Evolutionary conservation across 371 early-diverging fungal genomes (phyloP), one percentile per base, ranked within the genome.

Genomic region (Syncephalastrum sp.): DNA sequence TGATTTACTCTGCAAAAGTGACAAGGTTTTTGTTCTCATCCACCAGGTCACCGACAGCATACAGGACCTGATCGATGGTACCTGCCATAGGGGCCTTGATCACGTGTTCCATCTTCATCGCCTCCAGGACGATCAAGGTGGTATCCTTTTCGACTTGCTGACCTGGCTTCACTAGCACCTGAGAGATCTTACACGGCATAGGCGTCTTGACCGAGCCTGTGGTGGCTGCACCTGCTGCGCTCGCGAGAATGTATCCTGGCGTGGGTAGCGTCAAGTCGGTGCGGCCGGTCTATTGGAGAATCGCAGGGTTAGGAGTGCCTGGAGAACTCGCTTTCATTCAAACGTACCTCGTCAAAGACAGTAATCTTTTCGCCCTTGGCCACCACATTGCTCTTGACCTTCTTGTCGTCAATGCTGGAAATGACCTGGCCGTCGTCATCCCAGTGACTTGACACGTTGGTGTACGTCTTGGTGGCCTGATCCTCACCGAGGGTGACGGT

Each of bases 41-140:
- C 21, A 95, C 97, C 58, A 96, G 72, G 38, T 96, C 93, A 29
- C 97, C 97, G 2, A 91, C 90, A 41, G 69, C 81, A 72, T 88
- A 93, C 60, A 83, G 55, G 19, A 96, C 84, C 56, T 87, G 82
- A 47, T 85, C 80, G 51, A 97, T 74, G 4, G 77, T 80, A 29
- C 94, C 98, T 21, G 83, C 79, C 33, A 73, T 60, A 4, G 97
- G 95, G 4, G 95, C 88, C 70, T 88, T 89, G 63, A 97, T 90
- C 47, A 92, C 85, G 61, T 97, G 96, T 79, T 97, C 96, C 98
- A 97, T 97, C 82, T 97, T 97, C 98, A 97, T 97, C 17, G 98
- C 98, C 65, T 97, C 98, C 44, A 97, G 77, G 24, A 97, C 82
- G 1, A 97, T 71, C 49, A 97, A 70, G 16, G 88, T 81, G 45